Base-by-base conservation (phyloP, 2,329 filamentous ascomycete genomes). In the Knufia petricola region DNA sequence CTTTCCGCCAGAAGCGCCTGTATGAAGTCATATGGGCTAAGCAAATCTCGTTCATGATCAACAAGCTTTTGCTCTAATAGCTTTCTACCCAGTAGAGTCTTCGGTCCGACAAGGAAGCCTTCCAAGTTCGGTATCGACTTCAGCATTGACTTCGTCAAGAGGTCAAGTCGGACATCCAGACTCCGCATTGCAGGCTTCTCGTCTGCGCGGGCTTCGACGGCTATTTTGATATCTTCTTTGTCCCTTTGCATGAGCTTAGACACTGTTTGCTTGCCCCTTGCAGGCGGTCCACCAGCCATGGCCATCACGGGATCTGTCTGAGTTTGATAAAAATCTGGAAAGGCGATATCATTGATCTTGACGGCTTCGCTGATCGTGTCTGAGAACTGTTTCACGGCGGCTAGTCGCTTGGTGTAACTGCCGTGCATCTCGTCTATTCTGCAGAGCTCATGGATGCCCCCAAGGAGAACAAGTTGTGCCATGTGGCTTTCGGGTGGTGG, bases 351-450 rank as follows among this genome's bases (percentile, higher is more conserved):
- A 24, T 47, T 47, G n/a, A 47, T 47, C 31, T 23, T 23, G 8
- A 39, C 32, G 1, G 44, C 34, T 47, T 47, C 32, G 20, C 19
- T 15, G 1, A 47, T 7, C 6, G 17, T 53, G 20, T 58, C 55
- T n/a, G 50, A 38, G 32, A 55, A 58, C 1, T 42, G 26, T 4
- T 46, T 50, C 24, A 58, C 46, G 8, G 49, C 24, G 15, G 52
- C 50, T 19, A 56, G 48, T 1, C 55, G 54, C 38, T 52, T 43
- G 41, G 46, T 54, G 39, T 55, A 55, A 9, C 48, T 55, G 3
- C 54, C 55, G 10, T 56, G 54, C 21, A 58, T 45, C 28, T 56
- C 47, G 28, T 48, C 52, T 8, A 58, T 34, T 38, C 50, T 54
- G 36, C 48, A 51, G 19, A 57, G 15, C 34, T 56, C 47, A 2